These are phyloP conservation scores for Cyberlindnera bimundalis DNA, from an alignment of 805 yeast species.

Conservation along the genomic window DNA sequence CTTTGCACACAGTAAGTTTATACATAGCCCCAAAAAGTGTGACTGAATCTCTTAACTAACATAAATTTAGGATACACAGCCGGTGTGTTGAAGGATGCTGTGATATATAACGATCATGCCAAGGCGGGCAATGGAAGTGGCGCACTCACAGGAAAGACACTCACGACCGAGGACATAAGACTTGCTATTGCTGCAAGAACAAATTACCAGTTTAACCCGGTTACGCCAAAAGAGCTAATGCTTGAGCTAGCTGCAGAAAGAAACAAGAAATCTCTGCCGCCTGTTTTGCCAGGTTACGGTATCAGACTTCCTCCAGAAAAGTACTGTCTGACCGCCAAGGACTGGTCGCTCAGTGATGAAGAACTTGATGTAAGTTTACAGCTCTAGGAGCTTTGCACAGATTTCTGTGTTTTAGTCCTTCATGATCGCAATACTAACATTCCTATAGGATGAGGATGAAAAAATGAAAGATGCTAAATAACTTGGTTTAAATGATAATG, in stretches of 20 bases:
- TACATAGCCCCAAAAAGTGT: not conserved
- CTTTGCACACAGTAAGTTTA: conserved; percentile 68
- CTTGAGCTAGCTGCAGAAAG: conserved; percentile 90
- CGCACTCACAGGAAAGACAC: conserved; percentile 40
- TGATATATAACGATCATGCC: conserved; percentile 83
- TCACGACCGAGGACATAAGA: conserved; percentile 86
- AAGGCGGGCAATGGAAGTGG: conserved; percentile 40
- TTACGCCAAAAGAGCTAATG: conserved; percentile 88
- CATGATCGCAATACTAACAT: conserved; percentile 7
- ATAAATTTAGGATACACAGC: conserved; percentile 63
- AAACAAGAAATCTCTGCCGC: conserved; percentile 85
- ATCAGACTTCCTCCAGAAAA: conserved; percentile 95
- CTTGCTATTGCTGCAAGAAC: conserved; percentile 91
- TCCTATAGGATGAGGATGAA: conserved; percentile 20
- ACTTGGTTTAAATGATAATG: not conserved
- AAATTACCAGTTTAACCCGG: conserved; percentile 94
- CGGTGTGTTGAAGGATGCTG: conserved; percentile 84
- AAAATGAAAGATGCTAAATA: conserved; percentile 22
- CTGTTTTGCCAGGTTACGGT: conserved; percentile 89
- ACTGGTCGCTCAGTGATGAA: conserved; percentile 65
- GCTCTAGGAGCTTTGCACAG: no score
- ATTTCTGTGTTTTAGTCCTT: not conserved
- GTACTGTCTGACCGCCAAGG: conserved; percentile 84
- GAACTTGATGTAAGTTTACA: conserved; percentile 18
- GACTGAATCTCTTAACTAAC: conserved; percentile 5